phyloP scores from a whole-genome alignment of 2,329 filamentous ascomycete genomes.

The Tolypocladium pustulatum region DNA sequence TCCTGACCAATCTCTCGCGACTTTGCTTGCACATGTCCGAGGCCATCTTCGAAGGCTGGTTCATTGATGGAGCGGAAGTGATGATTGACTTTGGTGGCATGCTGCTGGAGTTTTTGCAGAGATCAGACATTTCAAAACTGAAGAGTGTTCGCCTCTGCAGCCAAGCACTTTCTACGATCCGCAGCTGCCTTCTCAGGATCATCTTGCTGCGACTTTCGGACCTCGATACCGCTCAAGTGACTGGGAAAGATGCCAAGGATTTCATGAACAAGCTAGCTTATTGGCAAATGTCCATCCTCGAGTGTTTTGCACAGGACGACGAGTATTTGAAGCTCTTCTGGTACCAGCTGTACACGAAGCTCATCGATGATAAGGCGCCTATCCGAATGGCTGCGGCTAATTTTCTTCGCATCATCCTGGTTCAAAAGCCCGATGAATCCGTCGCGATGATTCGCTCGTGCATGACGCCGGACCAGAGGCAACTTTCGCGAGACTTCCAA shows the following conservation, averaged over 20 bases:
- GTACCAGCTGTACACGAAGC: constrained; percentile 84
- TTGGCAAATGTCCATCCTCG: constrained; percentile 88
- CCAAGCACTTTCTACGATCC: constrained; percentile 68
- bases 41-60: constrained; percentile 93
- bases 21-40: constrained; percentile 76
- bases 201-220: constrained; percentile 76
- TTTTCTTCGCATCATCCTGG: constrained; percentile 82
- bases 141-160: constrained; percentile 90
- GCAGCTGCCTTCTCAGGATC: constrained; percentile 66
- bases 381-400: constrained; percentile 71
- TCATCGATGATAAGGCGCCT: constrained; percentile 57
- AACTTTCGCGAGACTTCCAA: constrained; percentile 67
- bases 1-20: constrained; percentile 77
- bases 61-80: constrained; percentile 74
- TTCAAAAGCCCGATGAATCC: constrained; percentile 84
- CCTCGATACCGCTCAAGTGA: constrained; percentile 53
- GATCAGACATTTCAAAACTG: constrained; percentile 66
- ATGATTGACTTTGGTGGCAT: constrained; percentile 80
- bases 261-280: constrained; percentile 84
- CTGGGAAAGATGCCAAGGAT: constrained; percentile 51
- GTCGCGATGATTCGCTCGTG: constrained; percentile 62
- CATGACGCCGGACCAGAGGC: constrained; percentile 57
- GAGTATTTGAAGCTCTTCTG: constrained; percentile 77
- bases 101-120: constrained; percentile 78
- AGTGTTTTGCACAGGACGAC: constrained; percentile 66